Base-by-base conservation (phyloP, 495 filamentous ascomycete species). In the Penicillium robsamsonii region DNA sequence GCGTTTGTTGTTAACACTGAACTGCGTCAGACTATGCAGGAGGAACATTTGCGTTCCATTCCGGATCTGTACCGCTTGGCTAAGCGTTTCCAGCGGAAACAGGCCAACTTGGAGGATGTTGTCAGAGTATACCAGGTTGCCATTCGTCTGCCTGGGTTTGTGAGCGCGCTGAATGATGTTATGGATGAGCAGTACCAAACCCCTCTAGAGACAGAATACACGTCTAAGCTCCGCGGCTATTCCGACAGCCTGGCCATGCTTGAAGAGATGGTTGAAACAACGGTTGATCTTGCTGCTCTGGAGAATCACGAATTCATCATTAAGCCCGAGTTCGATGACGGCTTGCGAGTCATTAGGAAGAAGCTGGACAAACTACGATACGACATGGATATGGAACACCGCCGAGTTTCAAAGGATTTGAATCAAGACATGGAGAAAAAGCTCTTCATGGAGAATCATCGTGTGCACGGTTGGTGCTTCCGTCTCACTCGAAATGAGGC, bases 231-330 rank as follows among this genome's bases (percentile, higher is more conserved):
- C 25, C 71, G 81, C 35, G 79, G 86, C 53, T 84, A 89, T 58
- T 89, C 87, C 7, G 86, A 93, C 61, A 90, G 86, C 67, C 75
- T 97, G 43, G 84, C 80, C 24, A 96, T 91, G 70, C 76, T 99
- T 31, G 90, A 94, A 61, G 94, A 99, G 66, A 96, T 99, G 90
- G 95, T 99, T 12, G 94, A 99, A 72, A 96, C 94, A 2, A 97
- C 94, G 0, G 93, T 99, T 49, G 94, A 99, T 63, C 84, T 99
- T 1, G 91, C 95, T 50, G 94, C 94, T 7, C 80, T 97, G 40
- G 93, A 97, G 57, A 92, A 94, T 65, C 94, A 99, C 66, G 94
- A 99, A 71, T 99, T 92, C 70, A 92, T 95, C 63, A 97, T 99
- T 78, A 99, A 97, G 73, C 91, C 94, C 2, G 95, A 97, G 64